Conservation (phyloP, 164 flowering plant genomes). For the Chimonanthus praecox region DNA sequence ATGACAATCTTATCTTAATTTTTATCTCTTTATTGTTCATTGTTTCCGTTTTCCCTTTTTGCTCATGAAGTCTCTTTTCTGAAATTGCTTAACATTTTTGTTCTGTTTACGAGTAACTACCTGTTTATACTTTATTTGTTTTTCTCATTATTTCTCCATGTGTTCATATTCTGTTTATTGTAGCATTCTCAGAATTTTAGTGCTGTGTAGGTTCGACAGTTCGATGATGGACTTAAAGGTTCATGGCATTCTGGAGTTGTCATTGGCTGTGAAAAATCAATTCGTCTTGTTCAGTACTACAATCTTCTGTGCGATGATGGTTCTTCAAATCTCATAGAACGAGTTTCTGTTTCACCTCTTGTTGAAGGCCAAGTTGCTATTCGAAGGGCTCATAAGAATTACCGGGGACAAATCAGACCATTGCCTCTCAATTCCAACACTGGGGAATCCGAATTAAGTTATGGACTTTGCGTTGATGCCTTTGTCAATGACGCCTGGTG, state of each 20-base stretch:
- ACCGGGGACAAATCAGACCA: slow-evolving; percentile 21
- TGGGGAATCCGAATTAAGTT: slow-evolving; percentile 20
- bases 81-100: too few species aligned
- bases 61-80: too few species aligned
- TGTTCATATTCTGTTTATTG: background rate
- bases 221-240: slow-evolving; percentile 26
- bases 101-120: too few species aligned
- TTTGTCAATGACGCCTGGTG: slow-evolving; percentile 69
- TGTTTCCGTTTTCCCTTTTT: too few species aligned
- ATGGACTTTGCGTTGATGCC: slow-evolving; percentile 79
- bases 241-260: slow-evolving; percentile 28
- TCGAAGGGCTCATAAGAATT: background rate
- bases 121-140: too few species aligned
- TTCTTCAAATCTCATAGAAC: slow-evolving; percentile 9
- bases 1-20: too few species aligned
- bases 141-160: too few species aligned
- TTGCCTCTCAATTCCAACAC: slow-evolving; percentile 1
- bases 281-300: slow-evolving; percentile 14
- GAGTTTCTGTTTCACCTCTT: background rate
- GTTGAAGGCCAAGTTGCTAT: slow-evolving; percentile 2
- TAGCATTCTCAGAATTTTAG: background rate
- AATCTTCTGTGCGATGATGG: slow-evolving; percentile 15
- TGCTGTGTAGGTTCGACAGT: slow-evolving; percentile 20
- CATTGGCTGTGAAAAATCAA: background rate
- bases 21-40: too few species aligned